Base-by-base conservation (phyloP, 2,329 filamentous ascomycete species). In the Beauveria asiatica region DNA sequence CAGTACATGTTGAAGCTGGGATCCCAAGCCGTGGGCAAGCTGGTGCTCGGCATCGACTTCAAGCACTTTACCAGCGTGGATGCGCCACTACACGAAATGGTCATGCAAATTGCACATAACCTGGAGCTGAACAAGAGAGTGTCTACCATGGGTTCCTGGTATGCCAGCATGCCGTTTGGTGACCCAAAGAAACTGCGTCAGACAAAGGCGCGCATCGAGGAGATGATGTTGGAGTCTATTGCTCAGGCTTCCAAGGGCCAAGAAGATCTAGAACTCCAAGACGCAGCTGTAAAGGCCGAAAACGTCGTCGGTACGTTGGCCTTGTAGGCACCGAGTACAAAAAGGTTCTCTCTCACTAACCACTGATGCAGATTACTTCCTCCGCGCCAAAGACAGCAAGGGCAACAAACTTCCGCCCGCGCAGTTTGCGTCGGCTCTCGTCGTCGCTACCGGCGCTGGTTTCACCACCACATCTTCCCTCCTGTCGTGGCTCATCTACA, bases 391-490 rank as follows among this genome's bases (percentile, higher is more conserved):
- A 6, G 82, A 85, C 62, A 76, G 64, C 46, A 78, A 81, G 49
- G 83, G 83, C 41, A 74, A 82, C 57, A 80, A 82, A 62, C 69
- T 85, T 0, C 80, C 82, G 0, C 69, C 73, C 0, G 50, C 65
- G 10, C 64, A 67, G 1, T 64, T 73, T 25, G 65, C 66, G 46
- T 62, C 64, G 0, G 65, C 69, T 0, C 70, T 84, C 0, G 71
- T 83, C 2, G 80, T 84, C 3, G 76, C 77, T 7, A 81, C 78
- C 0, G 83, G 74, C 4, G 83, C 83, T 2, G 83, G 83, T 21
- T 86, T 86, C 71, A 83, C 80, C 1, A 86, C 83, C 0, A 86
- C 80, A 0, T 80, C 77, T 3, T 80, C 81, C 0, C 75, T 85
- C 3, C 73, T 85, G 2, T 83, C 81, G 0, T 86, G 82, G 83